phyloP scores from a whole-genome alignment of 306 rosid species.

The Fagus sylvatica region DNA sequence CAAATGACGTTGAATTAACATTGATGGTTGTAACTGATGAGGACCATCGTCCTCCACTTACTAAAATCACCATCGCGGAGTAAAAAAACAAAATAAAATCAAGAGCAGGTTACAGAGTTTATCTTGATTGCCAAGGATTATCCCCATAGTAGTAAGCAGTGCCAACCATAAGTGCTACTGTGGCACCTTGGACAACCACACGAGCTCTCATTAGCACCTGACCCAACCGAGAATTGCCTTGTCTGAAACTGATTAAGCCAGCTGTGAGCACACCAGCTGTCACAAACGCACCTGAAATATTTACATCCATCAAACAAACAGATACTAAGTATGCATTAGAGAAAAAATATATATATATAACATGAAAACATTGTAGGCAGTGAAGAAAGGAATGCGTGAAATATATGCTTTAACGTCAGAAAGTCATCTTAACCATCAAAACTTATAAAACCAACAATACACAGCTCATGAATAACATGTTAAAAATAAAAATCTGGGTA shows the following conservation, averaged over 20 bases:
- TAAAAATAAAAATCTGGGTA: too few relatives aligned
- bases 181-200: conserved; percentile 85
- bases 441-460: too few relatives aligned
- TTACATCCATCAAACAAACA: background rate
- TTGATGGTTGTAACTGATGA: conserved; percentile 1
- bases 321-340: background rate
- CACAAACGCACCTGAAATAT: conserved; percentile 66
- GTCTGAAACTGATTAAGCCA: conserved; percentile 79
- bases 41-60: conserved; percentile 20
- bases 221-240: conserved; percentile 81
- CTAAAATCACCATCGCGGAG: conserved; percentile 19
- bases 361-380: background rate
- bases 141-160: conserved; percentile 83
- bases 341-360: background rate
- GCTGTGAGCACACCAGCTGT: conserved; percentile 92
- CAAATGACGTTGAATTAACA: conserved; percentile 1
- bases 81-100: background rate
- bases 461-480: too few relatives aligned
- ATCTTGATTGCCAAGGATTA: conserved; percentile 65
- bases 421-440: too few relatives aligned
- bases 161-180: conserved; percentile 91
- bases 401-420: background rate
- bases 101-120: conserved; percentile 23
- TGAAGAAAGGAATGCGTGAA: background rate
- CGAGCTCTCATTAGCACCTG: conserved; percentile 96